Base-by-base conservation (phyloP, 192 early-diverging fungal genomes). In the Coemansia sp. region DNA sequence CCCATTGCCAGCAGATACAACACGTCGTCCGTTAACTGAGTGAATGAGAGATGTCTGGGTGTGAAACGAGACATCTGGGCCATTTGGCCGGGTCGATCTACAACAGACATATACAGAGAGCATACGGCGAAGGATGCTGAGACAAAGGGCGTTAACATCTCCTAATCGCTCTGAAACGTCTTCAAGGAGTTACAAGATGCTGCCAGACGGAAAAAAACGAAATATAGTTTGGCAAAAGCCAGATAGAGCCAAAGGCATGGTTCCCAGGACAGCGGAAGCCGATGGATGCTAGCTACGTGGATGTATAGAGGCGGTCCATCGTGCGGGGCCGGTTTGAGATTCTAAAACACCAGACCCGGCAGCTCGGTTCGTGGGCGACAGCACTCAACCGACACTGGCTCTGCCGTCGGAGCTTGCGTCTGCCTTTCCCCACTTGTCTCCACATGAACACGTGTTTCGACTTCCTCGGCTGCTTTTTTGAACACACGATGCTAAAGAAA, bases 261-360 rank as follows among this genome's bases (percentile, higher is more conserved):
- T 43, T 43, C 18, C 40, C 40, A 16, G 40, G 15, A 43, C 26
- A 13, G 23, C 25, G 48, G 48, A 23, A 25, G 21, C 23, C 21
- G 23, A 1, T 7, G 8, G 4, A 51, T 15, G 48, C 21, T 6
- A 21, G 48, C 8, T 40, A 3, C 15, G 15, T 40, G 15, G 3
- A 15, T 26, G 48, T 26, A 23, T 15, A 26, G 21, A 51, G 8
- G 48, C 25, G 48, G 48, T 26, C 23, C 25, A 21, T 26, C 20
- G 48, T 15, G 46, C 21, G 46, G 46, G 46, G 23, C 8, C 35
- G 26, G 48, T 51, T 51, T 51, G 48, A 51, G 48, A 51, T 51
- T 51, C 8, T 51, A 51, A 23, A 26, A 51, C 48, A 51, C 10
- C 48, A 23, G 48, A 23, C 20, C 48, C 1, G 21, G 16, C 23